Evolutionary conservation across 495 filamentous ascomycete species (phyloP).

Genomic region (Aspergillus avenaceus): DNA sequence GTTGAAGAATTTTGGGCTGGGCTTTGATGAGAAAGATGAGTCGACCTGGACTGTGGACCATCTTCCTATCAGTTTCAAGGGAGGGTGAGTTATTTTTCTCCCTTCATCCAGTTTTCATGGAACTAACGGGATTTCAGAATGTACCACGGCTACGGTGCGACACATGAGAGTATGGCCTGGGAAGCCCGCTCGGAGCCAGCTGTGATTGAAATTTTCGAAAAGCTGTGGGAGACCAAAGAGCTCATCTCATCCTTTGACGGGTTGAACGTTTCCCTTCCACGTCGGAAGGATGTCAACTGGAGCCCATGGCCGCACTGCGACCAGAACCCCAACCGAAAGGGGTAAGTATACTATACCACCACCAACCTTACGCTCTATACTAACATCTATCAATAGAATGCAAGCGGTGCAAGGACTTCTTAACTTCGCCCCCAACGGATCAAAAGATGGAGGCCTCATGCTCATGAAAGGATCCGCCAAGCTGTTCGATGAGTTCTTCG

Average conservation of each 20-base stretch:
- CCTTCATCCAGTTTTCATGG: background rate
- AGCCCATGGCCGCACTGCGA: slow-evolving; percentile 39
- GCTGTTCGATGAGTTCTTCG: slow-evolving; percentile 35
- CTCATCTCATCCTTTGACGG: slow-evolving; percentile 37
- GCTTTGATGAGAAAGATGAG: slow-evolving; percentile 33
- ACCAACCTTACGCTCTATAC: background rate
- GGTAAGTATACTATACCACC: slow-evolving; percentile 5
- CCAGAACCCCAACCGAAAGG: slow-evolving; percentile 33
- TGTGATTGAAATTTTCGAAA: slow-evolving; percentile 34
- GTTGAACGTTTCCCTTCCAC: slow-evolving; percentile 30
- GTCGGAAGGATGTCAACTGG: slow-evolving; percentile 24
- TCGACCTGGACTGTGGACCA: slow-evolving; percentile 37
- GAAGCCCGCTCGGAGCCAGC: slow-evolving; percentile 37
- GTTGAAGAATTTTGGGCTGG: slow-evolving; percentile 35
- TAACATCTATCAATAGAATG: slow-evolving; percentile 11
- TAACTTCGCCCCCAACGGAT: slow-evolving; percentile 36
- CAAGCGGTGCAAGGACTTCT: slow-evolving; percentile 34
- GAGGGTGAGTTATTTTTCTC: slow-evolving; percentile 17
- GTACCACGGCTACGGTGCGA: slow-evolving; percentile 24
- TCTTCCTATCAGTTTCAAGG: slow-evolving; percentile 35
- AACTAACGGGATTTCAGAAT: slow-evolving; percentile 11
- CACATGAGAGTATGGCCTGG: slow-evolving; percentile 30
- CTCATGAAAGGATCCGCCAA: slow-evolving; percentile 37
- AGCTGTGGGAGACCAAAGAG: slow-evolving; percentile 39
- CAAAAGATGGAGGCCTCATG: slow-evolving; percentile 38